Conservation (phyloP, 306 rosid genomes). For the Medicago truncatula region DNA sequence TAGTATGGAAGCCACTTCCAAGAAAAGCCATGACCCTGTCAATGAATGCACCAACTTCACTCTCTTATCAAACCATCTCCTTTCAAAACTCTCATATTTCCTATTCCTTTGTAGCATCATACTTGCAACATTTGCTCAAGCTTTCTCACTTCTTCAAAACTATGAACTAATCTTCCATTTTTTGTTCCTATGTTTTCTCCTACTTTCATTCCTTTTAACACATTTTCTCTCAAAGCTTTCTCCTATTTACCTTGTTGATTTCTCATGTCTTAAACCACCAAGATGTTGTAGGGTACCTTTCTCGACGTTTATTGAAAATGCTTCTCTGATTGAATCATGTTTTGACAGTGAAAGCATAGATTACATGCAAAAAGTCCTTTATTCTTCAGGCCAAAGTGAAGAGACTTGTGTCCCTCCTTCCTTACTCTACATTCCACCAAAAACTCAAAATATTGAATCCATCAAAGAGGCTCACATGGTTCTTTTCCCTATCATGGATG, state of each 20-base stretch:
- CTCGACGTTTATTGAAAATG: conserved; percentile 63
- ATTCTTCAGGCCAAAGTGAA: conserved; percentile 75
- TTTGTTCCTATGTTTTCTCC: conserved; percentile 36
- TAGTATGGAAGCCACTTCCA: background rate
- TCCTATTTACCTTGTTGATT: conserved; percentile 71
- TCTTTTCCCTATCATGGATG: conserved; percentile 70
- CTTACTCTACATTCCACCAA: conserved; percentile 76
- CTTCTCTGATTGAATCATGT: conserved; percentile 42
- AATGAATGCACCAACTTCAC: background rate
- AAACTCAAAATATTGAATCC: conserved; percentile 58
- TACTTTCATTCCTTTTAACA: conserved; percentile 47
- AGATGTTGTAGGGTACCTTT: conserved; percentile 63
- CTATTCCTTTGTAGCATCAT: conserved; percentile 38
- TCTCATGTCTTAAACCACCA: conserved; percentile 81
- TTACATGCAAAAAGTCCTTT: conserved; percentile 77
- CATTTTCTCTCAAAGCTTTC: conserved; percentile 43
- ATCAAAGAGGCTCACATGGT: conserved; percentile 73
- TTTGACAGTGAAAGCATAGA: conserved; percentile 59
- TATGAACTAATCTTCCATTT: conserved; percentile 48
- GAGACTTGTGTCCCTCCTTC: conserved; percentile 80
- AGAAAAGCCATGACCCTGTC: background rate
- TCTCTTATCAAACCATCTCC: background rate
- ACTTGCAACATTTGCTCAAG: conserved; percentile 41
- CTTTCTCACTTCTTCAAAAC: conserved; percentile 41
- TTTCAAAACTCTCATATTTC: conserved; percentile 29